Evolutionary conservation across 2,329 filamentous ascomycete species (phyloP).

Genomic region (Diplodia scrobiculata): DNA sequence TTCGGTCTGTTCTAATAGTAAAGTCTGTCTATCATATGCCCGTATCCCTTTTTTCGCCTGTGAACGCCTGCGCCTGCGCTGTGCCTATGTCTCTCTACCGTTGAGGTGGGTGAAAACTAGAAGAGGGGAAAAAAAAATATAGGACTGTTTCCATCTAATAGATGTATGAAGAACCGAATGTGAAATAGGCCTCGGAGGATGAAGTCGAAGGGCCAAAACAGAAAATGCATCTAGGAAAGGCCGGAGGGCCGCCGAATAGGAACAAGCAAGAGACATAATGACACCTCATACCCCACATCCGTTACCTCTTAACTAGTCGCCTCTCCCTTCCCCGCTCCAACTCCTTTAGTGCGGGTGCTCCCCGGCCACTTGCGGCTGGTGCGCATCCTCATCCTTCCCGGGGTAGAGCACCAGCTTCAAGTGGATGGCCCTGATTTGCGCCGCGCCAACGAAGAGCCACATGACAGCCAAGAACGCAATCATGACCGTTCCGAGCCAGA

Average conservation of each 20-base stretch:
- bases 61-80: constrained; percentile 3
- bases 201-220: neutral
- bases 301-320: neutral
- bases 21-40: neutral
- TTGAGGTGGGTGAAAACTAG: neutral
- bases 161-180: constrained; percentile 13
- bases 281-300: neutral
- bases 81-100: neutral
- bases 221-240: neutral
- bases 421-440: constrained; percentile 56
- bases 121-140: neutral
- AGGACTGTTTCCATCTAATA: neutral
- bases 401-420: constrained; percentile 59
- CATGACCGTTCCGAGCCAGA: constrained; percentile 51
- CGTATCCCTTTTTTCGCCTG: neutral
- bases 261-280: neutral
- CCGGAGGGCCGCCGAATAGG: neutral
- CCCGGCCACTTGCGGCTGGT: constrained; percentile 3
- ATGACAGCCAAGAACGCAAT: constrained; percentile 56
- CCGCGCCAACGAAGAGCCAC: constrained; percentile 58
- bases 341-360: constrained; percentile 1
- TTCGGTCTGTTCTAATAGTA: neutral
- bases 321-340: neutral
- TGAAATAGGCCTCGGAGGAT: neutral
- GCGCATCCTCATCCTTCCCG: constrained; percentile 39